phyloP scores from a whole-genome alignment of 768 basidiomycete genomes.

The Imleria badia region DNA sequence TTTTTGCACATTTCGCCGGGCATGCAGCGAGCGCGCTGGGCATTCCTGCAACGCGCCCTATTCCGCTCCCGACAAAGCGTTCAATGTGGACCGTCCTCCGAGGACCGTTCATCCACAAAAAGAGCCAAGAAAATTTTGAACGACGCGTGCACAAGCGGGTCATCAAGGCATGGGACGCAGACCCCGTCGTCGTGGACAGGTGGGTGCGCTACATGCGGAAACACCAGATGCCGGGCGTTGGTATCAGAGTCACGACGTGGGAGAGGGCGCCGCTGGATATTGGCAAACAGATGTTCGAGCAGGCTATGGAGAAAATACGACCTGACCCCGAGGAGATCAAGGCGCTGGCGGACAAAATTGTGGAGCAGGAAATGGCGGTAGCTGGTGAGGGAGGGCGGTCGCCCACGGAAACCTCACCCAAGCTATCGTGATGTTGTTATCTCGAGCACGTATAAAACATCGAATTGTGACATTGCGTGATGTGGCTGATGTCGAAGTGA shows the following conservation, averaged over 20 bases:
- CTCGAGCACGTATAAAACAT: too few relatives aligned
- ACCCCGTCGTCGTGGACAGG: slow-evolving; percentile 70
- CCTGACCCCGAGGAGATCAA: slow-evolving; percentile 37
- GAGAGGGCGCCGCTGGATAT: slow-evolving; percentile 59
- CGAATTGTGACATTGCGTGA: too few relatives aligned
- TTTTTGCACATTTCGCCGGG: slow-evolving; percentile 80
- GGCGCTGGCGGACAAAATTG: slow-evolving; percentile 42
- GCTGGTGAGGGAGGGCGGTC: slow-evolving; percentile 4
- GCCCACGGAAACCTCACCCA: neutral
- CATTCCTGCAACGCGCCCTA: slow-evolving; percentile 69
- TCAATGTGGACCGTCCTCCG: slow-evolving; percentile 83
- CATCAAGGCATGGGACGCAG: slow-evolving; percentile 90
- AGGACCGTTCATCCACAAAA: slow-evolving; percentile 90
- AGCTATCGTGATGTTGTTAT: neutral
- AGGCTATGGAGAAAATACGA: slow-evolving; percentile 36
- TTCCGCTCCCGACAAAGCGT: slow-evolving; percentile 70
- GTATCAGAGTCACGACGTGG: slow-evolving; percentile 80
- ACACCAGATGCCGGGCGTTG: slow-evolving; percentile 83
- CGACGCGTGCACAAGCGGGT: slow-evolving; percentile 77
- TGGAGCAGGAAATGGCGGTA: slow-evolving; percentile 29
- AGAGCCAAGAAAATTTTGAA: slow-evolving; percentile 94
- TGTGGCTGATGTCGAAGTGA: too few relatives aligned
- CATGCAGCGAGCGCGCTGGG: slow-evolving; percentile 85
- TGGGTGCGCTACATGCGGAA: slow-evolving; percentile 78
- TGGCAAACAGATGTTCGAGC: slow-evolving; percentile 41